These are phyloP conservation scores for Candida tropicalis DNA, from an alignment of 1,139 yeast genomes.

Conservation along the genomic window DNA sequence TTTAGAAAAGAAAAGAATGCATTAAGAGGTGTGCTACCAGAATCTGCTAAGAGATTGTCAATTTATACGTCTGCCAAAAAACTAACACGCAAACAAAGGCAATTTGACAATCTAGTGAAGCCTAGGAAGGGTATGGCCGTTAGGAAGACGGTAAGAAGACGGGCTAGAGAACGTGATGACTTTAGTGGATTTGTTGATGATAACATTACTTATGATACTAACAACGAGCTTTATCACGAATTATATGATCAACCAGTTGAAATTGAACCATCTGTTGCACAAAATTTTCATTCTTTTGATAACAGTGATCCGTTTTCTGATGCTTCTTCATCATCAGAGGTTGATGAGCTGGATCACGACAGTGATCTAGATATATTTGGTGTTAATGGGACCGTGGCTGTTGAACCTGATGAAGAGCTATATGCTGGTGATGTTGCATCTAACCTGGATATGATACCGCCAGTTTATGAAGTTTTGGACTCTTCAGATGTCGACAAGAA, in stretches of 20 bases:
- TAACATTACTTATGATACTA: slow-evolving; percentile 13
- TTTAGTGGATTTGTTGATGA: slow-evolving; percentile 16
- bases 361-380: slow-evolving; percentile 11
- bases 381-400: background rate
- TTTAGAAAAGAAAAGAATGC: slow-evolving; percentile 31
- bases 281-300: background rate
- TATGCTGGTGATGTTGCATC: background rate
- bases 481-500: background rate
- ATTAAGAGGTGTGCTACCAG: slow-evolving; percentile 41
- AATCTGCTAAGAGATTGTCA: slow-evolving; percentile 37
- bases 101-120: slow-evolving; percentile 15
- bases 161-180: slow-evolving; percentile 4
- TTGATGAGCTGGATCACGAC: slow-evolving; percentile 2
- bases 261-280: background rate
- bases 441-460: background rate
- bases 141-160: slow-evolving; percentile 20
- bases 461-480: background rate
- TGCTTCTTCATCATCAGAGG: slow-evolving; percentile 8
- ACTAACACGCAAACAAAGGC: slow-evolving; percentile 3
- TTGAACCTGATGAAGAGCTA: background rate
- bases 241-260: slow-evolving; percentile 8
- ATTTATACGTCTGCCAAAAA: slow-evolving; percentile 23
- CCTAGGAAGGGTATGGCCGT: slow-evolving; percentile 42
- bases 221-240: slow-evolving; percentile 14
- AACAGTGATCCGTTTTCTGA: slow-evolving; percentile 4